phyloP scores from a whole-genome alignment of 371 early-diverging fungal genomes.

The Mortierella sp. region DNA sequence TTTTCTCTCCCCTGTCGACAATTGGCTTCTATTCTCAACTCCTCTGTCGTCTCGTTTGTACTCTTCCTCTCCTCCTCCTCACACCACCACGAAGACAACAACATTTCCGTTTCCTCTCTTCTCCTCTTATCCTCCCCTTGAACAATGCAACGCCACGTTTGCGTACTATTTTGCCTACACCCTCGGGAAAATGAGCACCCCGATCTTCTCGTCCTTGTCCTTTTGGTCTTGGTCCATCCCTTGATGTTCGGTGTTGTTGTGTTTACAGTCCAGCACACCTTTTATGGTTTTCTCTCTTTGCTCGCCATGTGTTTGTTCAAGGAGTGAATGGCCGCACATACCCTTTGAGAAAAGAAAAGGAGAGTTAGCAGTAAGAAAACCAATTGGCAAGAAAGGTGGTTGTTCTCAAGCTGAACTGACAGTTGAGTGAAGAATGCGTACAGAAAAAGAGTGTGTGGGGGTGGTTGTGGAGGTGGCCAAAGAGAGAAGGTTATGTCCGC shows the following conservation, averaged over 20 bases:
- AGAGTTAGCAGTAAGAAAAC: not conserved
- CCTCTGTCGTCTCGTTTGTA: not conserved
- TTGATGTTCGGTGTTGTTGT: not conserved
- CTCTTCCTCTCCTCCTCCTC: not conserved
- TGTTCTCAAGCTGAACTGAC: not conserved
- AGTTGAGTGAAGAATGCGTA: not conserved
- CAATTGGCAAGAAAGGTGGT: not conserved
- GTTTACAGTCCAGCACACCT: not conserved
- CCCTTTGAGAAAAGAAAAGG: not conserved
- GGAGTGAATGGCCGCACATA: conserved; percentile 12
- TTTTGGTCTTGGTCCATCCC: not conserved
- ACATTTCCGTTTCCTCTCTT: not conserved
- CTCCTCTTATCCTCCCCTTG: not conserved
- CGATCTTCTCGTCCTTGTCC: conserved; percentile 18
- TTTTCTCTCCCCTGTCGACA: not conserved
- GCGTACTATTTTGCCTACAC: not conserved
- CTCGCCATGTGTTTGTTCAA: conserved; percentile 4
- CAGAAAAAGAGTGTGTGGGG: not conserved
- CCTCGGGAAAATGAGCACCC: conserved; percentile 24
- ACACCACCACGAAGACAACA: not conserved
- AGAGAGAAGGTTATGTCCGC: conserved; percentile 7
- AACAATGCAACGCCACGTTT: not conserved
- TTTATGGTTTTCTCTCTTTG: not conserved
- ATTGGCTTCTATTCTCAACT: not conserved
- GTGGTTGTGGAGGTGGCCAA: not conserved